Percentiles rank a stretch among this genome's conserved stretches.
These are phyloP conservation scores for Globisporangium iwayamae DNA, from an alignment of 352 stramenopile genomes.

Conservation along the genomic window DNA sequence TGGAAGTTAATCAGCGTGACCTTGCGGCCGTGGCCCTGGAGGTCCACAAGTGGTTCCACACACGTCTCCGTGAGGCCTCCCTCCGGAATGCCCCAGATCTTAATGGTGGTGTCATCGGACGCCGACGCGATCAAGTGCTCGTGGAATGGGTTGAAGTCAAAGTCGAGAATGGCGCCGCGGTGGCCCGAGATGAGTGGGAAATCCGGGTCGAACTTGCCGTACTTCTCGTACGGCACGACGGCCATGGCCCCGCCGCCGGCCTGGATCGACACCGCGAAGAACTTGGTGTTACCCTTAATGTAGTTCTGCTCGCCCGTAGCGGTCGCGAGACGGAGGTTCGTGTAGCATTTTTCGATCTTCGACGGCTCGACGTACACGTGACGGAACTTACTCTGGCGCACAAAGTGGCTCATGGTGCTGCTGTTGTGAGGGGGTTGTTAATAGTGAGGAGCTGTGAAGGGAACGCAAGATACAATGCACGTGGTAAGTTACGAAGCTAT, in stretches of 20 bases:
- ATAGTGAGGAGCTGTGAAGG: neutral
- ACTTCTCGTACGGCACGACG: conserved; percentile 93
- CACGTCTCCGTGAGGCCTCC: conserved; percentile 94
- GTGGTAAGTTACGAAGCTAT: too few relatives aligned
- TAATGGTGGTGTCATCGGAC: conserved; percentile 97
- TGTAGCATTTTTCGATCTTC: conserved; percentile 92
- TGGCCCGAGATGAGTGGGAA: conserved; percentile 96
- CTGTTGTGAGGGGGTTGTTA: conserved; percentile 8
- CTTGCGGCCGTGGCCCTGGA: conserved; percentile 93
- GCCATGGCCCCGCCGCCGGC: conserved; percentile 88
- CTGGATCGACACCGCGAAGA: conserved; percentile 96
- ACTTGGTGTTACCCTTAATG: conserved; percentile 99
- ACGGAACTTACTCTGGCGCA: conserved; percentile 97
- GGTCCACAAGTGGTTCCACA: conserved; percentile 93
- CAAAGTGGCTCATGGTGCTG: conserved; percentile 90
- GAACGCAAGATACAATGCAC: neutral
- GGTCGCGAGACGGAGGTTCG: conserved; percentile 92
- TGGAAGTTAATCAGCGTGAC: conserved; percentile 99
- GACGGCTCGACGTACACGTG: conserved; percentile 97
- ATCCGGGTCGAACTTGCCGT: conserved; percentile 92
- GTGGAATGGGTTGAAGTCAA: conserved; percentile 99
- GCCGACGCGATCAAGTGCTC: conserved; percentile 95
- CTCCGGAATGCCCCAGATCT: conserved; percentile 96
- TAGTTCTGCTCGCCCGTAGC: conserved; percentile 99
- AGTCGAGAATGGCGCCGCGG: conserved; percentile 95